Percentiles rank a stretch among this genome's conserved stretches.
Evolutionary conservation across 208 protist genomes (phyloP).

Genomic region (Naegleria gruberi): DNA sequence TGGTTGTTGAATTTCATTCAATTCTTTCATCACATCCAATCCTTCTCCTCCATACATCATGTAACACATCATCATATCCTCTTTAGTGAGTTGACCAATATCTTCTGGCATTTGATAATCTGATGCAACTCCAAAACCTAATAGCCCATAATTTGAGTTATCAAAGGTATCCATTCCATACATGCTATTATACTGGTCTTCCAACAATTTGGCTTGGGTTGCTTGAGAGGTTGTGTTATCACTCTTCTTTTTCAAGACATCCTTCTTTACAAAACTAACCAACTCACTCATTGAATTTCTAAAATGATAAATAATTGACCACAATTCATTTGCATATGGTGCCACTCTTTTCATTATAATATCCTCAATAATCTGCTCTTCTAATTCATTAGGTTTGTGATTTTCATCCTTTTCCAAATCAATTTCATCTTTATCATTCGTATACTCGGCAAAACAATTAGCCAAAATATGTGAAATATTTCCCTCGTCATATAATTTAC

Average conservation of each 20-base stretch:
- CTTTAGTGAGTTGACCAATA: neutral
- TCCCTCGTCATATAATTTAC: neutral
- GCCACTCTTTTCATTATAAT: neutral
- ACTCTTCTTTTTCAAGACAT: neutral
- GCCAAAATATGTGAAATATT: neutral
- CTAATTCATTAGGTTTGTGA: neutral
- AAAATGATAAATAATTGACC: neutral
- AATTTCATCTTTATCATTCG: neutral
- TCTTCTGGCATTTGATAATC: neutral
- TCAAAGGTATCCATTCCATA: too few relatives aligned
- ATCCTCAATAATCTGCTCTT: neutral
- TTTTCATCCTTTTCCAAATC: neutral
- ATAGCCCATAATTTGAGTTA: neutral
- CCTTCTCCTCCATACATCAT: neutral
- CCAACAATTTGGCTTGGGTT: neutral
- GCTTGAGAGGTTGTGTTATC: neutral
- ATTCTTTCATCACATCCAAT: neutral
- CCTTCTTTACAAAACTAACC: neutral
- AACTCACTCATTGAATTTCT: neutral
- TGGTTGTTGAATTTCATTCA: neutral
- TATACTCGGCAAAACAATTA: neutral
- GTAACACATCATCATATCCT: neutral
- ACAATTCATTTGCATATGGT: neutral
- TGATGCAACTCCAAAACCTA: neutral
- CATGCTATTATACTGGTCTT: neutral